Evolutionary conservation across 257 asterid species (phyloP).

Genomic region (Penstemon barbatus): DNA sequence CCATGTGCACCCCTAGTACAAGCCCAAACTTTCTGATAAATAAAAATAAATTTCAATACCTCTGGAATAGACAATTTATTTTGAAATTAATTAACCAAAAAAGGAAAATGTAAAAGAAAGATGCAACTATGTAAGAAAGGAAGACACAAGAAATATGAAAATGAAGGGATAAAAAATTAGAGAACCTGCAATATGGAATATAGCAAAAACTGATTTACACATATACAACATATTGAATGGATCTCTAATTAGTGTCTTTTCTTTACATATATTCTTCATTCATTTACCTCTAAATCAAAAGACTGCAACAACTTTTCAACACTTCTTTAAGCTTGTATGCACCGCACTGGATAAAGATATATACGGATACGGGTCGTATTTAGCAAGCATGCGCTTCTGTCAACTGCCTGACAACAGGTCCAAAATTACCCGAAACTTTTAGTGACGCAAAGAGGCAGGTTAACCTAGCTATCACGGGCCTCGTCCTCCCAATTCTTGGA

Average conservation of each 20-base stretch:
- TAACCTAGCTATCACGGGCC: slow-evolving; percentile 71
- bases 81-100: too few species aligned
- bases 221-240: slow-evolving; percentile 7
- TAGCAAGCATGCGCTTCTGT: slow-evolving; percentile 61
- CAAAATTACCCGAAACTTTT: slow-evolving; percentile 61
- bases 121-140: too few species aligned
- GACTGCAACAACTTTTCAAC: slow-evolving; percentile 9
- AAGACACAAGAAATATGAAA: too few species aligned
- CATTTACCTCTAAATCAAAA: slow-evolving; percentile 24
- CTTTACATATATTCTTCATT: slow-evolving; percentile 22
- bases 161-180: too few species aligned
- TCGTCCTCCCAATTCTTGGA: slow-evolving; percentile 43
- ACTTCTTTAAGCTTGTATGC: slow-evolving; percentile 18
- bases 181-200: too few species aligned
- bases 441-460: slow-evolving; percentile 81
- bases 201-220: background rate
- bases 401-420: slow-evolving; percentile 60
- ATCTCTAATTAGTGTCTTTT: background rate
- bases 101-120: too few species aligned
- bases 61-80: too few species aligned
- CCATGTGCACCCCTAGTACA: too few species aligned
- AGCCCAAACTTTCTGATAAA: too few species aligned
- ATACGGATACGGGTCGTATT: background rate
- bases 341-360: slow-evolving; percentile 23
- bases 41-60: too few species aligned